Evolutionary conservation across 2,329 filamentous ascomycete species (phyloP), one percentile per base, ranked within the genome.

Genomic region (Calonectria henricotiae): DNA sequence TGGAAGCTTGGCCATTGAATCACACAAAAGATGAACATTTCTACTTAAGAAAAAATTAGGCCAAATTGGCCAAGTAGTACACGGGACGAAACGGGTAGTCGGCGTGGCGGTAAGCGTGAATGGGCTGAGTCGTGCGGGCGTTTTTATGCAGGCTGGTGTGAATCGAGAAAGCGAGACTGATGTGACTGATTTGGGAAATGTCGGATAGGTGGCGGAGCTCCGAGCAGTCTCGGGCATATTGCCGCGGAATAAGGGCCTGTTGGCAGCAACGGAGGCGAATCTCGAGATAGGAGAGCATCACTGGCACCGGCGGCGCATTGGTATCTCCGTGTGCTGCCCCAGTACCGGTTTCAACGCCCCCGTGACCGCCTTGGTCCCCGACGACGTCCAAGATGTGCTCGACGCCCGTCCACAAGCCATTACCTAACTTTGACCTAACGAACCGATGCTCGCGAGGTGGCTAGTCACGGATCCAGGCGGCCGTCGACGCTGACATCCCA

Each of bases 381-480:
- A 39, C 47, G 41, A 46, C 32, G 63, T 65, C 60, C 37, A 47
- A 46, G 41, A 30, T 27, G 37, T 47, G 37, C 27, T 46, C 8
- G 23, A 37, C 39, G 55, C 20, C 20, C 20, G 20, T 20, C 20
- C 20, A 20, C 20, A 64, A 73, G 76, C 77, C 74, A 77, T 78
- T 78, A 78, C 76, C 73, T 78, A 78, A 78, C 69, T 51, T 43
- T 64, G 62, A 58, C 62, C 62, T 49, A 63, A 68, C 27, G 25
- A 43, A 49, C 66, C 63, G 58, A 60, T 61, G 61, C 46, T 67
- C 49, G 62, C 39, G 39, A 37, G 27, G 39, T 74, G 76, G 76
- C 60, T 76, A 78, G 70, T 63, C 68, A 69, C 76, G 75, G 71
- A 65, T 76, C 47, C 41, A 8, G 65, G 61, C 71, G 72, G 74